Evolutionary conservation across 2,329 filamentous ascomycete genomes (phyloP), one percentile per base, ranked within the genome.

Genomic region (Lecanicillium sp.): DNA sequence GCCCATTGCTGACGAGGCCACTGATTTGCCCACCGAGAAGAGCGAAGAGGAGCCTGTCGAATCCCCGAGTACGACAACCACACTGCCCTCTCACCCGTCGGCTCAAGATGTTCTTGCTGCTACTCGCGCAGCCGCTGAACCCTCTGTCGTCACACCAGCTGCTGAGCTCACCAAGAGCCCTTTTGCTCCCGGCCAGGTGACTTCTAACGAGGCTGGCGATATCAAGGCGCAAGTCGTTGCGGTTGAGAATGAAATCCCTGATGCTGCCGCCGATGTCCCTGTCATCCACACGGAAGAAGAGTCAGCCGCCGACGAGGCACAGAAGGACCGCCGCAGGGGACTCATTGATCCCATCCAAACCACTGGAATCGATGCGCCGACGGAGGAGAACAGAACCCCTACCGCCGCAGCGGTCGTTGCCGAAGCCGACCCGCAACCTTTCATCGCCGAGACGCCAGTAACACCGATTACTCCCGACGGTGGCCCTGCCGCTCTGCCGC

Each of bases 281-380:
- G n/a, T n/a, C n/a, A n/a, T n/a, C n/a, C n/a, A n/a, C n/a, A n/a
- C n/a, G n/a, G n/a, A n/a, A n/a, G n/a, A n/a, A n/a, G n/a, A n/a
- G n/a, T n/a, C n/a, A n/a, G n/a, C n/a, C n/a, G n/a, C n/a, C n/a
- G n/a, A n/a, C n/a, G n/a, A n/a, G n/a, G n/a, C n/a, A n/a, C n/a
- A n/a, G n/a, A n/a, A n/a, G n/a, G n/a, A n/a, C n/a, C n/a, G n/a
- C n/a, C 47, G 47, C 27, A 70, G 62, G 48, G 54, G 60, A 15
- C 48, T 58, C 9, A 59, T 76, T 17, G 77, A 83, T 23, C 78
- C 79, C 15, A 83, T 86, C 44, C 68, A 66, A 30, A 81, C 77
- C 3, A 68, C 90, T n/a, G 79, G 15, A 21, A 48, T 41, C 17
- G 37, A 41, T 9, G 19, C 19, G 20, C n/a, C 40, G 9, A 21